Conservation (phyloP, 1,284 basidiomycete genomes). For the Rhodotorula sp. region DNA sequence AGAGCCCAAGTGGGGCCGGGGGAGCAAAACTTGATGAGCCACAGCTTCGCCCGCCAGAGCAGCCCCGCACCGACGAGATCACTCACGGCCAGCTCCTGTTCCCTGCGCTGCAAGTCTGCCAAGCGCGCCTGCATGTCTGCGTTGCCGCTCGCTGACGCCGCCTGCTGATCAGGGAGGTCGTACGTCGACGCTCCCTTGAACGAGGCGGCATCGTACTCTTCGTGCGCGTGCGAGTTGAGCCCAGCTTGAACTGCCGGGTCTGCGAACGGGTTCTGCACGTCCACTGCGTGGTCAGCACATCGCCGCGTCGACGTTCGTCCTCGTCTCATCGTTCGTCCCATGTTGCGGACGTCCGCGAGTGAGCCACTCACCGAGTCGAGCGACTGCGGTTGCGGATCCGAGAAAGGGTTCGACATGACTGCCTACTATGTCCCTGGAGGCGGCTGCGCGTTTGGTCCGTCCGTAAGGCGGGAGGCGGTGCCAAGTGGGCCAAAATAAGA, state of each 20-base stretch:
- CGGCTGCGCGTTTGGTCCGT: too few species aligned
- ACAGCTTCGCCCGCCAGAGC: too few species aligned
- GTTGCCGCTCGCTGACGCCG: constrained; percentile 36
- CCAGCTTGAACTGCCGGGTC: constrained; percentile 45
- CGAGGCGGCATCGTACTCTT: constrained; percentile 15
- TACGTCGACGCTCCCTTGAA: constrained; percentile 6
- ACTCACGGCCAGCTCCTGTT: constrained; percentile 65
- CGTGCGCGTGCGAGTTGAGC: constrained; percentile 3
- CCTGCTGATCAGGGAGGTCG: constrained; percentile 2
- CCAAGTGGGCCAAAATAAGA: too few species aligned
- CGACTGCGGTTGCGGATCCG: constrained; percentile 59
- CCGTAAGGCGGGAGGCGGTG: neutral
- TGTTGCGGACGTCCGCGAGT: neutral
- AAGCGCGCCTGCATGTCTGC: constrained; percentile 53
- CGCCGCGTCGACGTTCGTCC: neutral
- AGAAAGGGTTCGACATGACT: constrained; percentile 65
- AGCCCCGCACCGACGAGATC: too few species aligned
- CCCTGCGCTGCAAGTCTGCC: constrained; percentile 67
- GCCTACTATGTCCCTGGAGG: too few species aligned
- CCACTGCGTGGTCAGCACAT: neutral
- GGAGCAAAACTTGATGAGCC: too few species aligned
- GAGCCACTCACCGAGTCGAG: constrained; percentile 1
- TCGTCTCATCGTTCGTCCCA: neutral
- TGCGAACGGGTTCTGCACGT: constrained; percentile 27
- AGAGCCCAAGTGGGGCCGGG: neutral